phyloP scores from a whole-genome alignment of 768 basidiomycete genomes.

The Boletus sensibilis region DNA sequence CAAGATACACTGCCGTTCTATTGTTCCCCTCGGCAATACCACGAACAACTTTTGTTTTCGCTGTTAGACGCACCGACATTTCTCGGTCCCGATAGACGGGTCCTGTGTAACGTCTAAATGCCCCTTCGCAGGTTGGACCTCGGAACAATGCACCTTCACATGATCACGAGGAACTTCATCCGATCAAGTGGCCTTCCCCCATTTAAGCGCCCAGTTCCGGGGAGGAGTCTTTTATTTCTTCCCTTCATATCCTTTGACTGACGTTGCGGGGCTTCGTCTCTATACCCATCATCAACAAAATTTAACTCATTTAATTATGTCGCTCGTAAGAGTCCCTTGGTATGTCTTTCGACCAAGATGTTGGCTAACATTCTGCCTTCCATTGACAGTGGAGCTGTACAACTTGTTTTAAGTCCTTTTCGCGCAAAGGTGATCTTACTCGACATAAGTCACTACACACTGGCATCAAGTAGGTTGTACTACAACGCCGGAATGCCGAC shows the following conservation, averaged over 20 bases:
- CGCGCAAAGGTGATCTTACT: constrained; percentile 57
- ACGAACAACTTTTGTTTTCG: constrained; percentile 25
- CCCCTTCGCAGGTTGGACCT: not conserved
- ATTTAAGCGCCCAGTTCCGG: constrained; percentile 20
- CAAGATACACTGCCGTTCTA: constrained; percentile 10
- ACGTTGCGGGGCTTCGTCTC: constrained; percentile 50
- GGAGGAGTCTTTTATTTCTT: constrained; percentile 4
- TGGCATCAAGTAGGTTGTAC: constrained; percentile 44
- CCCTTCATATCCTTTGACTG: constrained; percentile 19
- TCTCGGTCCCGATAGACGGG: constrained; percentile 10
- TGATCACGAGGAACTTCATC: constrained; percentile 11
- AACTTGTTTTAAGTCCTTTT: constrained; percentile 50
- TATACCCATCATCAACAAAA: constrained; percentile 22
- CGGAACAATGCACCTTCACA: constrained; percentile 25
- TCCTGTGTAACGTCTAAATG: constrained; percentile 4
- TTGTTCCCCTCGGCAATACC: constrained; percentile 23
- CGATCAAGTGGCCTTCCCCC: constrained; percentile 6
- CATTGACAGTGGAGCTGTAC: constrained; percentile 39
- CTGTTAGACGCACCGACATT: constrained; percentile 4
- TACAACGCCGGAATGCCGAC: not conserved
- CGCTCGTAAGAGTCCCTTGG: constrained; percentile 18
- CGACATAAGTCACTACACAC: constrained; percentile 55
- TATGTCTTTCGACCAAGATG: not conserved
- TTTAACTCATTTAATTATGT: constrained; percentile 15
- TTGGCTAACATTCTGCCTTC: not conserved